phyloP scores from a whole-genome alignment of 371 early-diverging fungal species.

The Mucor sp. region DNA sequence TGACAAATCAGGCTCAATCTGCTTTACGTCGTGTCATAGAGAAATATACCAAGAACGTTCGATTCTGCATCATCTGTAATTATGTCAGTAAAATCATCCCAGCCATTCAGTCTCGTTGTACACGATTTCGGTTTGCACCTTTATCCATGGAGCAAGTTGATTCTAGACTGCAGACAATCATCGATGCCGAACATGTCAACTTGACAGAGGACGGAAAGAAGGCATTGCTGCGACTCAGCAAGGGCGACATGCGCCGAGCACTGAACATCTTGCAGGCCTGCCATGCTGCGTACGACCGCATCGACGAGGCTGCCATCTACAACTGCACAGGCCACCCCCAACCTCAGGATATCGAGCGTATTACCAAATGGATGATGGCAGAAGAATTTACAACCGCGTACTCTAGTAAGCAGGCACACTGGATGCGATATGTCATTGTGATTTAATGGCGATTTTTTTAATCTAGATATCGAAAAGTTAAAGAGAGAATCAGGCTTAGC shows the following conservation, averaged over 20 bases:
- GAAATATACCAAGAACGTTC: conserved; percentile 95
- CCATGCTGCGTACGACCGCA: conserved; percentile 80
- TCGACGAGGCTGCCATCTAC: conserved; percentile 83
- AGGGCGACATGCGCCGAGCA: conserved; percentile 97
- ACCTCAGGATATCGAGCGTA: conserved; percentile 83
- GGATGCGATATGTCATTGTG: neutral
- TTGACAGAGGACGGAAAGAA: conserved; percentile 81
- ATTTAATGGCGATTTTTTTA: neutral
- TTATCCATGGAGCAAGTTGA: conserved; percentile 78
- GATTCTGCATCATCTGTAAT: conserved; percentile 99
- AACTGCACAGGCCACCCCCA: conserved; percentile 91
- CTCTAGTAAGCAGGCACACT: conserved; percentile 56
- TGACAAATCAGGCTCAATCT: conserved; percentile 97
- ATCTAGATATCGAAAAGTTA: conserved; percentile 69
- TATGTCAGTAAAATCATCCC: conserved; percentile 98
- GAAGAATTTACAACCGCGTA: conserved; percentile 81
- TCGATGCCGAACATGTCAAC: conserved; percentile 75
- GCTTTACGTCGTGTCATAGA: conserved; percentile 99
- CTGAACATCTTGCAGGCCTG: conserved; percentile 93
- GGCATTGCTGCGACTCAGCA: conserved; percentile 79
- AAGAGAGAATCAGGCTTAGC: conserved; percentile 86
- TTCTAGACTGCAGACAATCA: conserved; percentile 72
- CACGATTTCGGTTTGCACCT: conserved; percentile 97
- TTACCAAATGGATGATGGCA: conserved; percentile 79
- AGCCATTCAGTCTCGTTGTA: conserved; percentile 98